Evolutionary conservation across 73 alveolate genomes (phyloP).

Genomic region (Uronychia binucleata): DNA sequence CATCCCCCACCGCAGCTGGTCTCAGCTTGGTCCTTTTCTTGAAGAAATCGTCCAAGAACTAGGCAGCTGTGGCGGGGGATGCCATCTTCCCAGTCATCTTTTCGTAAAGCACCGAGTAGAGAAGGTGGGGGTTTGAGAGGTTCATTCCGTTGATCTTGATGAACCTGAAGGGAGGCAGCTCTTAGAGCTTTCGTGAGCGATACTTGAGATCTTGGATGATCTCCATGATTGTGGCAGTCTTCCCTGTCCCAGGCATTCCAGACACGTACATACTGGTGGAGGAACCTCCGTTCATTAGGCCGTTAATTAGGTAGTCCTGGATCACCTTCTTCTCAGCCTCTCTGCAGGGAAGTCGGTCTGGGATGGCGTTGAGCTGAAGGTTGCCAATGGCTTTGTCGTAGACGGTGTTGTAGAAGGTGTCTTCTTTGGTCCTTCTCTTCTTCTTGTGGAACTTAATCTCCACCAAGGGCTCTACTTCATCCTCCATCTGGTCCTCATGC

Average conservation of each 20-base stretch:
- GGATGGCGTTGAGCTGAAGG: not conserved
- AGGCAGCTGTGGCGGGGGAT: constrained; percentile 6
- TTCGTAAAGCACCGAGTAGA: constrained; percentile 26
- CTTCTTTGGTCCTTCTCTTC: too few species aligned
- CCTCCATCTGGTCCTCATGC: too few species aligned
- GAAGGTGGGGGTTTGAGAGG: constrained; percentile 18
- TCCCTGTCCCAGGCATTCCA: constrained; percentile 82
- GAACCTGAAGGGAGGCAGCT: not conserved
- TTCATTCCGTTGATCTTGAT: too few species aligned
- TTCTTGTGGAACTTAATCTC: too few species aligned
- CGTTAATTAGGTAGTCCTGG: not conserved
- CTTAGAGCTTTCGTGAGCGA: too few species aligned
- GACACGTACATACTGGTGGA: constrained; percentile 45
- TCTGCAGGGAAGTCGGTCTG: constrained; percentile 9
- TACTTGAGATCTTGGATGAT: constrained; percentile 7
- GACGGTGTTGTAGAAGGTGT: not conserved
- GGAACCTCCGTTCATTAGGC: not conserved
- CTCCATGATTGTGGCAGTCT: constrained; percentile 65
- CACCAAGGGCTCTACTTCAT: too few species aligned
- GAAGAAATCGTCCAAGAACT: not conserved
- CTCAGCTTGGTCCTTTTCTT: not conserved
- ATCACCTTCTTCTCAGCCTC: not conserved
- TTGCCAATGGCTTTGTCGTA: not conserved
- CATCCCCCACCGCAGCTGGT: not conserved
- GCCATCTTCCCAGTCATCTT: constrained; percentile 21